Conservation (phyloP, 768 basidiomycete species). For the Heimioporus sp. region DNA sequence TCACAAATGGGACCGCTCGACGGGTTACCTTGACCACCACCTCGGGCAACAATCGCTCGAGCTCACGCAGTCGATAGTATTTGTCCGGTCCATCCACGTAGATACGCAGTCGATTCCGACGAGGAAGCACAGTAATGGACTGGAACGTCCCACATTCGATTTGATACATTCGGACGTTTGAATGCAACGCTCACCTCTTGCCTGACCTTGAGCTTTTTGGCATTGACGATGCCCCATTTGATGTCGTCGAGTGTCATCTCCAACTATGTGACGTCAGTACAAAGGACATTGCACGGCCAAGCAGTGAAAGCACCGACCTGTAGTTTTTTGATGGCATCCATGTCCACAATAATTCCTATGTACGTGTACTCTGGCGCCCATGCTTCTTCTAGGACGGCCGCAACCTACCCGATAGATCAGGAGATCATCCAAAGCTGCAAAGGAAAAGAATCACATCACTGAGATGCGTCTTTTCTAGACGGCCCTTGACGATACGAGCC, state of each 20-base stretch:
- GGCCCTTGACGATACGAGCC: constrained; percentile 95
- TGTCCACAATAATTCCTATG: constrained; percentile 89
- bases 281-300: neutral
- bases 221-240: constrained; percentile 83
- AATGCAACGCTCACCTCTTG: constrained; percentile 54
- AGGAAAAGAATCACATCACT: constrained; percentile 67
- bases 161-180: neutral
- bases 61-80: constrained; percentile 78
- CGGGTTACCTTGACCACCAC: constrained; percentile 83
- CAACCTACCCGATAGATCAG: constrained; percentile 53
- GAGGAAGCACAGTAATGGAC: constrained; percentile 76
- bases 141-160: constrained; percentile 25
- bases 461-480: constrained; percentile 91
- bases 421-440: neutral
- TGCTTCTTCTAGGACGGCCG: constrained; percentile 90
- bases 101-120: constrained; percentile 72
- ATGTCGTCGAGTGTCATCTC: constrained; percentile 92
- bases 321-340: constrained; percentile 81
- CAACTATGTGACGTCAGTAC: constrained; percentile 48
- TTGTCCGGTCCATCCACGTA: constrained; percentile 78
- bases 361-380: constrained; percentile 94
- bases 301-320: constrained; percentile 50
- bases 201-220: constrained; percentile 91
- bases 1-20: neutral
- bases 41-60: constrained; percentile 79